These are phyloP conservation scores for Claviceps spartinae DNA, from an alignment of 2,329 filamentous ascomycete genomes.

Conservation along the genomic window DNA sequence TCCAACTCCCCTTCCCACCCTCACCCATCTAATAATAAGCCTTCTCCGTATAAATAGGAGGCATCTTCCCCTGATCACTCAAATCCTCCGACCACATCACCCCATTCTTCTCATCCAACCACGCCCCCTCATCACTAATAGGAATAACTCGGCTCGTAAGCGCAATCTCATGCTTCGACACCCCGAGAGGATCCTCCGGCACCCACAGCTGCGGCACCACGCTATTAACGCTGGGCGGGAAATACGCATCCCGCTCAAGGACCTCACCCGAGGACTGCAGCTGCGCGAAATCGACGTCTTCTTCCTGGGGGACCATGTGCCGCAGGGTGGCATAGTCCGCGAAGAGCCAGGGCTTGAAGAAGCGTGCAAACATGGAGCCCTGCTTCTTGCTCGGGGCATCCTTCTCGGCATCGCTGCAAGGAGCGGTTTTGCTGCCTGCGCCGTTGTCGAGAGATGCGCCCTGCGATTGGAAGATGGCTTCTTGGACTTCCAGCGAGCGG, in stretches of 20 bases:
- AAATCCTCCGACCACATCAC: conserved; percentile 25
- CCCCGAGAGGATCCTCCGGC: conserved; percentile 54
- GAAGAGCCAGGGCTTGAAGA: conserved; percentile 65
- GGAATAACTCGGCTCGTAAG: conserved; percentile 53
- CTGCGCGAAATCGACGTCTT: conserved; percentile 26
- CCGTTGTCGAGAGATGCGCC: conserved; percentile 12
- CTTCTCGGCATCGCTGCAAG: conserved; percentile 3
- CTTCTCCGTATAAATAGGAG: conserved; percentile 32
- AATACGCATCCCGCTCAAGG: conserved; percentile 53
- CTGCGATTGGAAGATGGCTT: conserved; percentile 23
- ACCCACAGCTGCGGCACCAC: conserved; percentile 59
- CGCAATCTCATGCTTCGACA: conserved; percentile 57
- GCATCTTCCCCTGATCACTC: conserved; percentile 20
- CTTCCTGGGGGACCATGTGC: conserved; percentile 50
- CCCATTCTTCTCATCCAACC: conserved; percentile 49
- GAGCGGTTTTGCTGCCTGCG: conserved; percentile 2
- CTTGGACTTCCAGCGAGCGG: conserved; percentile 38
- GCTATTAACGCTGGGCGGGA: conserved; percentile 52
- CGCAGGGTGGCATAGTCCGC: conserved; percentile 59
- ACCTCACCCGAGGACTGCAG: conserved; percentile 48
- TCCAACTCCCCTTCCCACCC: not conserved
- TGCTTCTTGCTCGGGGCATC: conserved; percentile 28
- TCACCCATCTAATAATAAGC: conserved; percentile 24
- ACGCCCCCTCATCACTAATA: conserved; percentile 60
- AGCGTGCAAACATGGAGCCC: conserved; percentile 41